A percentile compares a stretch with the other conserved stretches of the same genome.
These are phyloP conservation scores for Pichia pseudocactophila DNA, from an alignment of 805 yeast species.

Conservation along the genomic window DNA sequence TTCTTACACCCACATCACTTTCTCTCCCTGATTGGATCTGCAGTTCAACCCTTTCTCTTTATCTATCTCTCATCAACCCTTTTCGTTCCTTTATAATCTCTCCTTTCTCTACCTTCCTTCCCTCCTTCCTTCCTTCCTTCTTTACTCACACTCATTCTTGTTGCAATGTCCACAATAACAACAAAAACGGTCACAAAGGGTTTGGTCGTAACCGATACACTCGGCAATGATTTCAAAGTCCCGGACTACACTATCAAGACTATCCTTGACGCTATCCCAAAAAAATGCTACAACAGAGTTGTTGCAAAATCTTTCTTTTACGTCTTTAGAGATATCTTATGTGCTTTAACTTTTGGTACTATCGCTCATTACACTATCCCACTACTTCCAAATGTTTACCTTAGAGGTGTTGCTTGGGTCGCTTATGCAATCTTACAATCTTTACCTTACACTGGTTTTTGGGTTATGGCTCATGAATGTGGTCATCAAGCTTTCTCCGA, in stretches of 20 bases:
- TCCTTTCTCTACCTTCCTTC: no score
- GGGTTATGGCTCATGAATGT: constrained; percentile 89
- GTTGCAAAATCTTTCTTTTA: constrained; percentile 46
- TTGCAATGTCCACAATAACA: neutral
- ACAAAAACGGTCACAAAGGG: constrained; percentile 16
- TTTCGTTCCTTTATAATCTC: no score
- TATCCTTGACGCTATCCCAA: constrained; percentile 61
- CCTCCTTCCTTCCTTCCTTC: neutral
- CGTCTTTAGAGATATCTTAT: constrained; percentile 56
- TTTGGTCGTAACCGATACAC: constrained; percentile 45
- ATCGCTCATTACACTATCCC: constrained; percentile 49
- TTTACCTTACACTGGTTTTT: constrained; percentile 63
- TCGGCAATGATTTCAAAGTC: constrained; percentile 59
- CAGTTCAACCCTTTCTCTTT: no score
- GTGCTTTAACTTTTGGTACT: constrained; percentile 41
- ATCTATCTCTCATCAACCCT: no score
- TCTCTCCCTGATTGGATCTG: no score
- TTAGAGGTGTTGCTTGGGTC: constrained; percentile 53
- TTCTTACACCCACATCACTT: no score
- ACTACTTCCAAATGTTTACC: constrained; percentile 30
- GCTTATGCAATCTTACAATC: constrained; percentile 48
- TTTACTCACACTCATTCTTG: neutral
- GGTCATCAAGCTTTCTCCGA: constrained; percentile 84
- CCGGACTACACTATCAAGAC: constrained; percentile 76
- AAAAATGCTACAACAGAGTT: constrained; percentile 63